Evolutionary conservation across 257 asterid species (phyloP).

Genomic region (Ophiorrhiza pumila): DNA sequence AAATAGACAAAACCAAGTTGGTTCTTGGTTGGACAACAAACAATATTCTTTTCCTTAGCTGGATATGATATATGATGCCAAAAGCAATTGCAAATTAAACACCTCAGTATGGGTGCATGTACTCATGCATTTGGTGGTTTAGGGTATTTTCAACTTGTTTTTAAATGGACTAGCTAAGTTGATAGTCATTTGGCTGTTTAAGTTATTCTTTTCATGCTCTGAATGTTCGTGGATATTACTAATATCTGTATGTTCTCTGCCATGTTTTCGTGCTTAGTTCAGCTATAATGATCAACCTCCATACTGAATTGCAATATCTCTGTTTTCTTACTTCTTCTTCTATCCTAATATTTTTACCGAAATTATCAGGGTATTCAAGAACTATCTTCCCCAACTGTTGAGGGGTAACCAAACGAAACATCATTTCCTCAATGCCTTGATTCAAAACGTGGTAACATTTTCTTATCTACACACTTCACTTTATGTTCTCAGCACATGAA

Average conservation of each 20-base stretch:
- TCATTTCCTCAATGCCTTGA: conserved; percentile 49
- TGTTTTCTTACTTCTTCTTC: neutral
- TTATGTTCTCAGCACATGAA: neutral
- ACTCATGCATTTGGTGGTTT: neutral
- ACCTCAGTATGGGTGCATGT: neutral
- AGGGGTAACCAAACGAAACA: conserved; percentile 49
- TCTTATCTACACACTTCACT: conserved; percentile 10
- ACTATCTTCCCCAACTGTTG: conserved; percentile 65
- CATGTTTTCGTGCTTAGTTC: neutral
- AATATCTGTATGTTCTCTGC: neutral
- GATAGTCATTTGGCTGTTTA: neutral
- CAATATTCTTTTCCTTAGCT: neutral
- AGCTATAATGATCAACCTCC: neutral
- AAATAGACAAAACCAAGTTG: neutral
- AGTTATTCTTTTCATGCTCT: neutral
- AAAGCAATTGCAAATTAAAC: conserved; percentile 2
- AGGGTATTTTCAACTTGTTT: neutral
- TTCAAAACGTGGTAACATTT: conserved; percentile 65
- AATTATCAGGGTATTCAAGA: conserved; percentile 78
- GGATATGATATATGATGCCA: conserved; percentile 1
- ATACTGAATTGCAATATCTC: neutral
- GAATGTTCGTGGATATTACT: neutral
- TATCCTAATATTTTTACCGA: neutral
- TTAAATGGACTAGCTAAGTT: conserved; percentile 1
- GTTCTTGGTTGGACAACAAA: neutral